Evolutionary conservation across 805 yeast species (phyloP).

Genomic region (Groenewaldozyma tartarivorans): DNA sequence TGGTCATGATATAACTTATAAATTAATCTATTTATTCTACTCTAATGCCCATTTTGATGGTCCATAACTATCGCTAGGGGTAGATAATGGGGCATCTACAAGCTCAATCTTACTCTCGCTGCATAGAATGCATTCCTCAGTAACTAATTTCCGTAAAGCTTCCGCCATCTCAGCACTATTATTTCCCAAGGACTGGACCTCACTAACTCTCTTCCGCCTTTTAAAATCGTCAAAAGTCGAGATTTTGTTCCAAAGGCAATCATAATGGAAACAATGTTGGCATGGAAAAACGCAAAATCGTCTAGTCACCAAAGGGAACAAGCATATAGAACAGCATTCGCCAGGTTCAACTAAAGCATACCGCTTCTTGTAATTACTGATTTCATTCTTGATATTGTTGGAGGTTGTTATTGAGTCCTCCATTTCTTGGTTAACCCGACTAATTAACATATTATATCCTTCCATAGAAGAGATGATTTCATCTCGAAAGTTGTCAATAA

Average conservation of each 20-base stretch:
- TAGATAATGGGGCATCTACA: constrained; percentile 53
- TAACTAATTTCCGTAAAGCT: constrained; percentile 41
- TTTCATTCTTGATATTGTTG: constrained; percentile 49
- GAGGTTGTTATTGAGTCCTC: constrained; percentile 55
- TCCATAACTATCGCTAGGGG: constrained; percentile 11
- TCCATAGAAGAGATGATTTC: constrained; percentile 77
- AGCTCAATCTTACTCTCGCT: constrained; percentile 64
- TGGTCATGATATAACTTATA: constrained; percentile 10
- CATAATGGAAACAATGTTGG: constrained; percentile 80
- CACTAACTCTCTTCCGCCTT: constrained; percentile 52
- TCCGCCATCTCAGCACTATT: constrained; percentile 12
- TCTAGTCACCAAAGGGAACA: constrained; percentile 56
- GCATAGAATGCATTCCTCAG: constrained; percentile 69
- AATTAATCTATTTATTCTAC: not conserved
- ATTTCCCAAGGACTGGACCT: constrained; percentile 34
- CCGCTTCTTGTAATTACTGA: constrained; percentile 39
- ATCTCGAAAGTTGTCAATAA: constrained; percentile 73
- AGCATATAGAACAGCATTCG: constrained; percentile 68
- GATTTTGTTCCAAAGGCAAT: constrained; percentile 63
- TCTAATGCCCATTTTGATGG: constrained; percentile 7
- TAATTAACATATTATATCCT: constrained; percentile 56
- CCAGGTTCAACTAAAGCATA: constrained; percentile 72
- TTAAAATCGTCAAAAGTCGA: constrained; percentile 57
- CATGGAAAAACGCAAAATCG: constrained; percentile 82
- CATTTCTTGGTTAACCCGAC: constrained; percentile 63